Percentiles rank a stretch among this genome's conserved stretches.
phyloP scores from a whole-genome alignment of 805 yeast species.

The Tetrapisispora pingtungensis region DNA sequence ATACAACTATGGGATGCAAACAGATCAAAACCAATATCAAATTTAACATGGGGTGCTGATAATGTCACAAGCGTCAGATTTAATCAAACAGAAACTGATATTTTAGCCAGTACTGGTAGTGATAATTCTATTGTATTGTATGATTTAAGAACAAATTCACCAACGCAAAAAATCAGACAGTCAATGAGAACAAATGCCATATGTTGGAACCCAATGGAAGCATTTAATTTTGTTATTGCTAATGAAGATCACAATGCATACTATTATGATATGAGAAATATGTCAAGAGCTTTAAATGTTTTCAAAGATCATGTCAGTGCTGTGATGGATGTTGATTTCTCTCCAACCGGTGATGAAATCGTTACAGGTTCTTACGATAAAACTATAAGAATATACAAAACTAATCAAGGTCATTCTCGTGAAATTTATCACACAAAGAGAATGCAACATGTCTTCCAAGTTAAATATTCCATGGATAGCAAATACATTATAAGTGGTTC shows the following conservation, averaged over 20 bases:
- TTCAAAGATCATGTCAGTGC: conserved; percentile 95
- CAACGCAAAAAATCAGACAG: conserved; percentile 83
- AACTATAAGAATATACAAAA: conserved; percentile 71
- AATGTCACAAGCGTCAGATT: conserved; percentile 73
- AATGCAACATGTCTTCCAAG: conserved; percentile 90
- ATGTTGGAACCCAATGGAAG: conserved; percentile 97
- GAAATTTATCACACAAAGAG: conserved; percentile 95
- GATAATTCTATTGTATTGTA: conserved; percentile 87
- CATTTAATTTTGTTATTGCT: conserved; percentile 84
- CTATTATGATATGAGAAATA: conserved; percentile 92
- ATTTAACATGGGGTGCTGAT: conserved; percentile 95
- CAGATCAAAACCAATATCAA: conserved; percentile 65
- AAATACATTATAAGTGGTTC: conserved; percentile 82
- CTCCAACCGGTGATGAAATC: conserved; percentile 94
- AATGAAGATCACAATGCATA: conserved; percentile 92
- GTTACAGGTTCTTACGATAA: conserved; percentile 94
- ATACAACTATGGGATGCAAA: conserved; percentile 88
- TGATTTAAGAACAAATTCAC: conserved; percentile 82
- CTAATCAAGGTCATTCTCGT: conserved; percentile 80
- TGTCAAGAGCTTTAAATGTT: conserved; percentile 71
- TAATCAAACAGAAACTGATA: conserved; percentile 81
- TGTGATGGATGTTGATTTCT: conserved; percentile 85
- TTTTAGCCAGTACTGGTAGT: conserved; percentile 80
- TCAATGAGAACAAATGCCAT: conserved; percentile 74
- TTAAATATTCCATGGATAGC: conserved; percentile 79